phyloP scores from a whole-genome alignment of 169 alveolate species.

The Plasmodium yoelii region DNA sequence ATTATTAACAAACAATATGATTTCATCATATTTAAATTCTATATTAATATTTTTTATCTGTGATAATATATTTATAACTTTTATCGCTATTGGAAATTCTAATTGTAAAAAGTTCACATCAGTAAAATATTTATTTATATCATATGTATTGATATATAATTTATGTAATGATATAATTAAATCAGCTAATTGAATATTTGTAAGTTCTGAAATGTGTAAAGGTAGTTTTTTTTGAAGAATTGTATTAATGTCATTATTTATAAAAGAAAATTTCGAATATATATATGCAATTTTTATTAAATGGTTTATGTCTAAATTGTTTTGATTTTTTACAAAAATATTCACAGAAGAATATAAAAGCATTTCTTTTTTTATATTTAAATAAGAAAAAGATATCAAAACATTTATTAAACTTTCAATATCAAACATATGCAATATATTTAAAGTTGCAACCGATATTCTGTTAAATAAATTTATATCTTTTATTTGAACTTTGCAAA shows the following conservation, averaged over 20 bases:
- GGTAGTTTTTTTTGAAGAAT: constrained; percentile 31
- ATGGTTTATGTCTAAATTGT: constrained; percentile 43
- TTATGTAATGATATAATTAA: constrained; percentile 45
- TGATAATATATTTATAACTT: constrained; percentile 44
- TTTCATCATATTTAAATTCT: constrained; percentile 58
- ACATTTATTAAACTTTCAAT: constrained; percentile 60
- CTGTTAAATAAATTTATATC: constrained; percentile 66
- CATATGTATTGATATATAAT: constrained; percentile 20
- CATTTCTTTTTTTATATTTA: constrained; percentile 42
- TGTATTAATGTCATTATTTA: constrained; percentile 34
- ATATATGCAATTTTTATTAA: constrained; percentile 49
- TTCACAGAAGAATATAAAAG: constrained; percentile 45
- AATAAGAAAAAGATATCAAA: constrained; percentile 23
- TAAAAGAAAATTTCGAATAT: constrained; percentile 34
- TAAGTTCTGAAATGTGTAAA: constrained; percentile 12
- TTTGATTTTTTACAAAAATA: constrained; percentile 63
- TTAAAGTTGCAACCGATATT: constrained; percentile 58
- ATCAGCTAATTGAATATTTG: constrained; percentile 53
- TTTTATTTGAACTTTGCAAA: constrained; percentile 66
- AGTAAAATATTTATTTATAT: constrained; percentile 31
- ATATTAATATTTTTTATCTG: constrained; percentile 9
- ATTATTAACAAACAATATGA: constrained; percentile 36
- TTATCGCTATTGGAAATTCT: constrained; percentile 51
- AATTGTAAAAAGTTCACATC: constrained; percentile 38
- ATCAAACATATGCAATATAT: constrained; percentile 39